phyloP scores from a whole-genome alignment of 1,284 basidiomycete species.

The Cryptococcus wingfieldii region DNA sequence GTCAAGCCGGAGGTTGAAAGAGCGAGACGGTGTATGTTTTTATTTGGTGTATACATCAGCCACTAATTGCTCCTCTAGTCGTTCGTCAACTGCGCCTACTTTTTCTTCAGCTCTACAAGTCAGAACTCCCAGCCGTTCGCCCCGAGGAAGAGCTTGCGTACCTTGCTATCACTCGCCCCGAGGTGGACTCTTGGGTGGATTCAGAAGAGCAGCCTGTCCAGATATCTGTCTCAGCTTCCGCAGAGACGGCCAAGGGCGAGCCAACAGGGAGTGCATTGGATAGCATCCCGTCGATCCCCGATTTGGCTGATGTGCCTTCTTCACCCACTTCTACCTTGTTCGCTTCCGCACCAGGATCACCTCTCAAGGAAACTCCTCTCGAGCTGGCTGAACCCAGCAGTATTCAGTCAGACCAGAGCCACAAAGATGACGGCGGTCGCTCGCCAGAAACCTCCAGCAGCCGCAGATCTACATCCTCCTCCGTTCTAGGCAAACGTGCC shows the following conservation, averaged over 20 bases:
- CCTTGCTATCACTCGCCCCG: constrained; percentile 44
- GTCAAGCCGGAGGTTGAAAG: constrained; percentile 34
- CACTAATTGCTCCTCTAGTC: constrained; percentile 23
- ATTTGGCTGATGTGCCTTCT: not conserved
- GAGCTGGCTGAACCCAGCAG: not conserved
- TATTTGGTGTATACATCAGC: not conserved
- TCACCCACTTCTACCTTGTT: not conserved
- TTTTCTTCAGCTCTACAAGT: constrained; percentile 41
- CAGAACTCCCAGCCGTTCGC: constrained; percentile 34
- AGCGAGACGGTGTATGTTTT: constrained; percentile 39
- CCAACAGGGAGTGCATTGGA: not conserved
- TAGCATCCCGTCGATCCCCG: not conserved
- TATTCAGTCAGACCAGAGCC: not conserved
- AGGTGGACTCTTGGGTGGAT: constrained; percentile 29
- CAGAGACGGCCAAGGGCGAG: not conserved
- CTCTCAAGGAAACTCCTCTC: not conserved
- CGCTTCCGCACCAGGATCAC: not conserved
- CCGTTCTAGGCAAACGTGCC: not conserved
- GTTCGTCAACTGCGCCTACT: constrained; percentile 39
- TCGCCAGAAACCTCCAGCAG: not conserved
- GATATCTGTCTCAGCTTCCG: not conserved
- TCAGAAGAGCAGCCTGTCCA: not conserved
- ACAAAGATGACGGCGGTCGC: not conserved
- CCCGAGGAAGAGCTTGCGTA: constrained; percentile 47
- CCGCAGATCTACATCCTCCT: not conserved